Conservation (phyloP, 1,139 yeast genomes). For the Debaryomyces udenii region DNA sequence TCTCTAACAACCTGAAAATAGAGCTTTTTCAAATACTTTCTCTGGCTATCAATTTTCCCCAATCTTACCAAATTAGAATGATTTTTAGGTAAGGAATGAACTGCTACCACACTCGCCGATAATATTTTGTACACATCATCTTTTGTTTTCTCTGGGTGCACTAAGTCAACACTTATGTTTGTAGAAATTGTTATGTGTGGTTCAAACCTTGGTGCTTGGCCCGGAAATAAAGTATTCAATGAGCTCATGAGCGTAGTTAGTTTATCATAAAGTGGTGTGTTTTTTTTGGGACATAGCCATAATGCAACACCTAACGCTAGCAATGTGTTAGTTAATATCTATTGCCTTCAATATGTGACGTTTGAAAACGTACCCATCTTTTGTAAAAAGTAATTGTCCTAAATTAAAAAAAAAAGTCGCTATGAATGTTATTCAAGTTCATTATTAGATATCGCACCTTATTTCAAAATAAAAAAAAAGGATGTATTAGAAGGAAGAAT, state of each 20-base stretch:
- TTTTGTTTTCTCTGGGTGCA: slow-evolving; percentile 40
- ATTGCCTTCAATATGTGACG: neutral
- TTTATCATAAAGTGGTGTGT: slow-evolving; percentile 58
- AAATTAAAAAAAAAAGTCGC: no score
- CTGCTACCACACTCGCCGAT: slow-evolving; percentile 68
- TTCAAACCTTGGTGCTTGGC: slow-evolving; percentile 63
- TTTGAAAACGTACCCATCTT: slow-evolving; percentile 23
- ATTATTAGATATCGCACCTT: no score
- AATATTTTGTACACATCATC: slow-evolving; percentile 64
- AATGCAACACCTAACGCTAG: slow-evolving; percentile 55
- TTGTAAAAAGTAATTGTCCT: no score
- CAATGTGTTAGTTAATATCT: slow-evolving; percentile 18
- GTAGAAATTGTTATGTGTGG: slow-evolving; percentile 82
- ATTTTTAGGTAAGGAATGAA: slow-evolving; percentile 47
- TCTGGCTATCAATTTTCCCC: slow-evolving; percentile 42
- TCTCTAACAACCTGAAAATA: slow-evolving; percentile 58
- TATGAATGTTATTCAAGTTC: no score
- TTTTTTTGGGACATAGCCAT: slow-evolving; percentile 74
- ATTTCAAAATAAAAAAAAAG: no score
- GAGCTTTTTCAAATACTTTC: slow-evolving; percentile 62
- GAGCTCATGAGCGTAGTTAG: slow-evolving; percentile 64
- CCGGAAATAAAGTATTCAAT: slow-evolving; percentile 69
- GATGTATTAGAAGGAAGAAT: no score
- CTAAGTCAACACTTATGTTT: slow-evolving; percentile 48
- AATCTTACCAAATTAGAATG: slow-evolving; percentile 41